Conservation (phyloP, 495 filamentous ascomycete species). For the Hypoxylon rickii region DNA sequence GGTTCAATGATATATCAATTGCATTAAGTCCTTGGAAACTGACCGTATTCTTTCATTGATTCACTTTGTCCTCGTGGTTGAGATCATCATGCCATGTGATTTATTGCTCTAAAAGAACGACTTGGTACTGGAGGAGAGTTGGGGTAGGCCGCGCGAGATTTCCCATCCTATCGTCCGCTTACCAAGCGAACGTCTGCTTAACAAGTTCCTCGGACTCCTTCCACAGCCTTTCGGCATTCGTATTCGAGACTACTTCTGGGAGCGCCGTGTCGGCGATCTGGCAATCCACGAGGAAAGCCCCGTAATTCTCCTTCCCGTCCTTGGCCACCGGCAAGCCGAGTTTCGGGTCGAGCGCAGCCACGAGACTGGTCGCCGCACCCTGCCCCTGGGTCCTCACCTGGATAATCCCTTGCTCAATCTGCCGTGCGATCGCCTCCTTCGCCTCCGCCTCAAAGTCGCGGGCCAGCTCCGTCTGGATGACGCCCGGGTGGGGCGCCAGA, state of each 20-base stretch:
- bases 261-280: slow-evolving; percentile 41
- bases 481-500: slow-evolving; percentile 51
- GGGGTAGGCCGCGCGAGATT: too few species aligned
- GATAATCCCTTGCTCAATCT: slow-evolving; percentile 14
- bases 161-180: too few species aligned
- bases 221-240: slow-evolving; percentile 57
- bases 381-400: slow-evolving; percentile 37
- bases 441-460: slow-evolving; percentile 27
- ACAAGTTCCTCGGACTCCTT: slow-evolving; percentile 54
- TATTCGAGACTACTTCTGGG: slow-evolving; percentile 35
- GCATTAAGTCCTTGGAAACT: too few species aligned
- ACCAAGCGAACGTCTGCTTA: slow-evolving; percentile 48
- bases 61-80: too few species aligned
- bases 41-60: too few species aligned
- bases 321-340: slow-evolving; percentile 33
- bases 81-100: too few species aligned
- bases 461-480: slow-evolving; percentile 39
- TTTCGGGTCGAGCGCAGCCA: slow-evolving; percentile 52
- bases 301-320: slow-evolving; percentile 43
- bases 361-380: slow-evolving; percentile 49
- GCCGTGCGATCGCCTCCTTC: slow-evolving; percentile 8
- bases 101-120: too few species aligned
- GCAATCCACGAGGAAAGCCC: slow-evolving; percentile 48
- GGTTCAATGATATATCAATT: too few species aligned
- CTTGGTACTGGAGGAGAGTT: too few species aligned